A percentile compares a stretch with the other conserved stretches of the same genome.
Conservation (phyloP, 2,329 filamentous ascomycete genomes). For the Daldinia sp. region DNA sequence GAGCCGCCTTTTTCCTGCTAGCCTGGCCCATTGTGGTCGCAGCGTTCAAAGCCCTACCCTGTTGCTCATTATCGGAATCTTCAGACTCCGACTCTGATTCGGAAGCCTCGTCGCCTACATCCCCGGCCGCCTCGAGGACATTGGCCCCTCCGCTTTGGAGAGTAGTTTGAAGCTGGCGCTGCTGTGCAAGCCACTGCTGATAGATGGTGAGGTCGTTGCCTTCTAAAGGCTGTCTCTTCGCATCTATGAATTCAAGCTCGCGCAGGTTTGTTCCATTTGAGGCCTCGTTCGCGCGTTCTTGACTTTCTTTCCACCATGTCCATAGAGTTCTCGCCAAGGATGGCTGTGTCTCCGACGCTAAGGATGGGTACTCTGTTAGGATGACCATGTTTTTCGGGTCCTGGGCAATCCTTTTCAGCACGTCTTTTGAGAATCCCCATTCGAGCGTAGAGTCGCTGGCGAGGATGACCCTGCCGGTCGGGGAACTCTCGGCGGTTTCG, state of each 20-base stretch:
- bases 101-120: constrained; percentile 84
- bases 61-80: constrained; percentile 88
- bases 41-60: constrained; percentile 90
- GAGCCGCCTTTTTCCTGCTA: constrained; percentile 84
- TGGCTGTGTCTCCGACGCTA: constrained; percentile 57
- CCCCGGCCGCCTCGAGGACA: constrained; percentile 75
- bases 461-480: constrained; percentile 79
- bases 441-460: constrained; percentile 91
- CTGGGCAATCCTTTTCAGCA: constrained; percentile 78
- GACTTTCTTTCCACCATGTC: constrained; percentile 80
- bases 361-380: constrained; percentile 78
- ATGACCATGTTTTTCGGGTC: constrained; percentile 87
- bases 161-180: constrained; percentile 87
- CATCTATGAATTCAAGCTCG: constrained; percentile 70
- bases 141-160: constrained; percentile 77
- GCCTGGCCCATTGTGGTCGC: constrained; percentile 87
- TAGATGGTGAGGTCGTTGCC: constrained; percentile 84
- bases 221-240: constrained; percentile 74
- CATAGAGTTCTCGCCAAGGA: constrained; percentile 82
- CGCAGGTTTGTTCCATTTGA: constrained; percentile 68
- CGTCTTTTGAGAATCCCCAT: constrained; percentile 92
- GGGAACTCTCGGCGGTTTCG: constrained; percentile 56
- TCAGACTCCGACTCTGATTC: constrained; percentile 89
- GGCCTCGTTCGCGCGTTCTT: constrained; percentile 55
- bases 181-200: constrained; percentile 91